These are phyloP conservation scores for Geotrichum reessii DNA, from an alignment of 1,139 yeast species.

Conservation along the genomic window DNA sequence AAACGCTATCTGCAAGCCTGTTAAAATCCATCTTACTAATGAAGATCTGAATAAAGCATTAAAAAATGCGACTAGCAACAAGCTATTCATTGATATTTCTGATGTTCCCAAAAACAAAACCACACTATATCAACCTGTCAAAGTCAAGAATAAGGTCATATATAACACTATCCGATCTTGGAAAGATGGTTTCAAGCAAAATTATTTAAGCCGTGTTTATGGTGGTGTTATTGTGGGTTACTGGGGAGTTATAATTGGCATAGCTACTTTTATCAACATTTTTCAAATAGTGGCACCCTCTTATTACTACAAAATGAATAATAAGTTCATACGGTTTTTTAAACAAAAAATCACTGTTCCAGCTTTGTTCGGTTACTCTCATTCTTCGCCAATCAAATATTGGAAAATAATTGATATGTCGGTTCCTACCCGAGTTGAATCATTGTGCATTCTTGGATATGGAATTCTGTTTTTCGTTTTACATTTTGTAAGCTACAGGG, in stretches of 20 bases:
- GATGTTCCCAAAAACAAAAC: neutral
- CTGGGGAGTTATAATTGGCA: constrained; percentile 25
- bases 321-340: neutral
- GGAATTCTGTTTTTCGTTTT: constrained; percentile 18
- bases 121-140: constrained; percentile 5
- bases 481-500: constrained; percentile 16
- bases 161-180: neutral
- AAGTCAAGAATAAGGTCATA: neutral
- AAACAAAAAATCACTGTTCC: constrained; percentile 11
- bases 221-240: constrained; percentile 27
- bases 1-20: neutral
- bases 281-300: constrained; percentile 10
- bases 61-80: constrained; percentile 6
- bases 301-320: constrained; percentile 8
- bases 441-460: constrained; percentile 24
- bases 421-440: constrained; percentile 25
- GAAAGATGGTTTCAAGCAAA: neutral
- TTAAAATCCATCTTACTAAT: neutral
- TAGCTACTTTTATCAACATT: constrained; percentile 23
- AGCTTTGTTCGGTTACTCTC: constrained; percentile 14
- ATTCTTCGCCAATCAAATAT: constrained; percentile 10
- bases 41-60: neutral
- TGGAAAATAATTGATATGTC: constrained; percentile 26
- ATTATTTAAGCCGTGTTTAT: neutral
- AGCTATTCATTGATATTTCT: constrained; percentile 5